Base-by-base conservation (phyloP, 75 land plant species). In the Sequoia sempervirens region DNA sequence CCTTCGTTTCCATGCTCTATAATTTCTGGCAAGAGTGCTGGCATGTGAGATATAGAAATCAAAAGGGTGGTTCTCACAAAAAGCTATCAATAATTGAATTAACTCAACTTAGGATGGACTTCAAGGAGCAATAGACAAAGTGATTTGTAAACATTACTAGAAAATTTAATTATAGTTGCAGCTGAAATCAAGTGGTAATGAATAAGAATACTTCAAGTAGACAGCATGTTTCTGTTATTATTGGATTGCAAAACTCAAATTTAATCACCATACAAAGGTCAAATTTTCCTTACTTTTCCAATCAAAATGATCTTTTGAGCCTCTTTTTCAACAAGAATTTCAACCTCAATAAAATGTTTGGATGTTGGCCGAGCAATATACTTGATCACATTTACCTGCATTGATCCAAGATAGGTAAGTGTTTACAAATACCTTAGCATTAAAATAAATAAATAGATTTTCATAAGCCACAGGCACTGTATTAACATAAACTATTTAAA, bases 261-360 rank as follows among this genome's bases (percentile, higher is more conserved):
- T 32, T 13, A 78, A 32, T 41, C 15, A 43, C 10, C 3, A 20
- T 23, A 78, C 12, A 40, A 78, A 40, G 47, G 18, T 37, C 80
- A 23, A 78, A 43, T 78, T 36, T 26, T 70, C 5, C 90, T 81
- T 79, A 97, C 99, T 86, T 92, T 96, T 64, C 99, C 99, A 76
- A 97, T 90, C 45, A 97, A 84, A 45, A 97, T 94, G 36, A 91
- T 92, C 83, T 94, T 97, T 84, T 97, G 99, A 1, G 96, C 85
- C 7, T 96, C 91, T 74, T 89, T 96, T 84, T 97, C 99, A 38
- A 94, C 99, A 80, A 97, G 81, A 83, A 97, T 89, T 85, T 97
- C 99, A 83, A 93, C 88, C 86, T 93, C 89, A 81, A 97, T 93
- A 82, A 91, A 97, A 85, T 96, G 93, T 85, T 97, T 97, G 78